Base-by-base conservation (phyloP, 2,329 filamentous ascomycete genomes). In the Rutstroemia sp. region DNA sequence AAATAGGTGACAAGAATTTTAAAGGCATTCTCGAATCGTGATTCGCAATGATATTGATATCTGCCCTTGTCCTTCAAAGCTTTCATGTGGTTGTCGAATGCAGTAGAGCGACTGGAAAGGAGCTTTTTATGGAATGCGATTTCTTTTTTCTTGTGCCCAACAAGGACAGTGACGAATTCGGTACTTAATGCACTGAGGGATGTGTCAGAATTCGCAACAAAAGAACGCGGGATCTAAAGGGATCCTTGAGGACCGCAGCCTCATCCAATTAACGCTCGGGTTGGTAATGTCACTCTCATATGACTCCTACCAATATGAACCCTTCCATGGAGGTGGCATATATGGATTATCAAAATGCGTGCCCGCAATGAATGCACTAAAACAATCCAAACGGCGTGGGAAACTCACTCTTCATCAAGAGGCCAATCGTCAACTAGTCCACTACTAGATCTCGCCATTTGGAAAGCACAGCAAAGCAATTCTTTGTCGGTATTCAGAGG, bases 21-120 rank as follows among this genome's bases (percentile, higher is more conserved):
- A 12, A 56, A 51, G n/a, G 48, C 48, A 34, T 52, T 47, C 27
- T 51, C 39, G 30, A 51, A 52, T 51, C 46, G 17, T 17, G 53
- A 27, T 19, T 55, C 53, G 40, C 53, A 55, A 4, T 55, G 53
- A 4, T 50, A 55, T 45, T 50, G 46, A 44, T 55, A 55, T 44
- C 21, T 55, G 5, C 53, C 53, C 16, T 55, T 55, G 16, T 56
- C 48, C 12, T 51, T 38, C 17, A 51, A 39, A 17, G 38, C 49
- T 39, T 52, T 46, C 30, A 56, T 51, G 8, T 46, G 48, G 17
- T 56, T 14, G 8, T 56, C 40, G 23, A 56, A 56, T 10, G 48
- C 48, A 12, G 48, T 56, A 3, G 54, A 56, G n/a, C 48, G 54
- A 52, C 49, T 52, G 2, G 48, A 52, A 21, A 56, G 54, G 4